Evolutionary conservation across 2,329 filamentous ascomycete species (phyloP).

Genomic region (Colletotrichum agaves): DNA sequence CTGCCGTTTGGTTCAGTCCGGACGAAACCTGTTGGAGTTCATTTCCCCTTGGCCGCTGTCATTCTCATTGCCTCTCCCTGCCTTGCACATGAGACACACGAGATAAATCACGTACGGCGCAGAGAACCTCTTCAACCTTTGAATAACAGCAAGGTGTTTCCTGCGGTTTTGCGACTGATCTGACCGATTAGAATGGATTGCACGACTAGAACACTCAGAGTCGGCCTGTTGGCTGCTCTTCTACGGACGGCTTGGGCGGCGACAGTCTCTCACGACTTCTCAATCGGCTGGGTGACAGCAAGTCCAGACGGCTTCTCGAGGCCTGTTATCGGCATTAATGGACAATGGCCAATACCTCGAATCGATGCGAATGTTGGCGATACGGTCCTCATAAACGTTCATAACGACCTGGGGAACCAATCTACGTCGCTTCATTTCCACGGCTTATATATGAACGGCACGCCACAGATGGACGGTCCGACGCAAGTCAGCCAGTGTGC

Average conservation of each 20-base stretch:
- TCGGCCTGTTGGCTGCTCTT: slow-evolving; percentile 18
- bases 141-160: background rate
- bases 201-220: background rate
- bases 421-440: slow-evolving; percentile 76
- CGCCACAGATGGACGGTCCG: slow-evolving; percentile 77
- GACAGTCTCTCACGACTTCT: slow-evolving; percentile 71
- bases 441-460: slow-evolving; percentile 75
- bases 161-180: background rate
- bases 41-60: background rate
- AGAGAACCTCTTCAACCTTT: background rate
- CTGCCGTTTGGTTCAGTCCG: slow-evolving; percentile 19
- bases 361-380: slow-evolving; percentile 74
- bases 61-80: background rate
- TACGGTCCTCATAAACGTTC: slow-evolving; percentile 65
- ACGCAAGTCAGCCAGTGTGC: slow-evolving; percentile 73
- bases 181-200: background rate
- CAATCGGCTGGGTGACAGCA: slow-evolving; percentile 75
- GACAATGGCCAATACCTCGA: slow-evolving; percentile 76
- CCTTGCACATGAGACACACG: background rate
- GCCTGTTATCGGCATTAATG: slow-evolving; percentile 81
- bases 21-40: background rate
- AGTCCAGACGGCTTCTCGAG: slow-evolving; percentile 77
- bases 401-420: slow-evolving; percentile 71
- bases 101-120: background rate
- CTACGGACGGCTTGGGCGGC: slow-evolving; percentile 41